Conservation (phyloP, 2,329 filamentous ascomycete genomes). For the Curvularia verruculosa region DNA sequence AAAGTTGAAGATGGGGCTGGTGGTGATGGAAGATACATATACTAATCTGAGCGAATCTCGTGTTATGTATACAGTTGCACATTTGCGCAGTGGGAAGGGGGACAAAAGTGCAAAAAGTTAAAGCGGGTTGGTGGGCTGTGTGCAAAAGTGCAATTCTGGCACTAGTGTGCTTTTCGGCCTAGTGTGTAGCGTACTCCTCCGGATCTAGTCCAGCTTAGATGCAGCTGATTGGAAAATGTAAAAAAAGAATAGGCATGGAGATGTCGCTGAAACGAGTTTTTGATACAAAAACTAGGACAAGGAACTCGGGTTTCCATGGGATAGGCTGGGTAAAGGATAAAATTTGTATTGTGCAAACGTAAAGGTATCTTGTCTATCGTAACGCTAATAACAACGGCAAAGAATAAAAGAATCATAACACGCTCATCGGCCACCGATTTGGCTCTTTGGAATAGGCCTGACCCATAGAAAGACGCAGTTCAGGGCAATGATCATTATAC, state of each 20-base stretch:
- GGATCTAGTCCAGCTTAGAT: too few species aligned
- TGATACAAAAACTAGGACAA: too few species aligned
- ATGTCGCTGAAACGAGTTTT: not conserved
- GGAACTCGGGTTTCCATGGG: not conserved
- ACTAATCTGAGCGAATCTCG: not conserved
- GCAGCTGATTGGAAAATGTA: not conserved
- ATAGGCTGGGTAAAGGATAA: not conserved
- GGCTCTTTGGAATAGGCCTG: constrained; percentile 61
- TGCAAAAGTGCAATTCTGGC: constrained; percentile 12
- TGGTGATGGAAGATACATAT: not conserved
- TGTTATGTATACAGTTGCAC: not conserved
- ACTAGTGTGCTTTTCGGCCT: constrained; percentile 6
- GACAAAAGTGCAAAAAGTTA: constrained; percentile 12
- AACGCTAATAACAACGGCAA: constrained; percentile 2
- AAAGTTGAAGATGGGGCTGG: too few species aligned
- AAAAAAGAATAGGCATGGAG: not conserved
- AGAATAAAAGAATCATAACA: not conserved
- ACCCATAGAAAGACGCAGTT: constrained; percentile 72
- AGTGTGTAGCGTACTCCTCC: not conserved
- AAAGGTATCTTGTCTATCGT: constrained; percentile 11
- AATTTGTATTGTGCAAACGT: not conserved
- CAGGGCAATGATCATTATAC: constrained; percentile 72
- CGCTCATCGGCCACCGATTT: constrained; percentile 54
- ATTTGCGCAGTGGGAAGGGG: not conserved
- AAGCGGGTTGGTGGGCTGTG: not conserved